A percentile compares a stretch with the other conserved stretches of the same genome.
Evolutionary conservation across 2,329 filamentous ascomycete species (phyloP).

Genomic region (Calonectria ilicicola): DNA sequence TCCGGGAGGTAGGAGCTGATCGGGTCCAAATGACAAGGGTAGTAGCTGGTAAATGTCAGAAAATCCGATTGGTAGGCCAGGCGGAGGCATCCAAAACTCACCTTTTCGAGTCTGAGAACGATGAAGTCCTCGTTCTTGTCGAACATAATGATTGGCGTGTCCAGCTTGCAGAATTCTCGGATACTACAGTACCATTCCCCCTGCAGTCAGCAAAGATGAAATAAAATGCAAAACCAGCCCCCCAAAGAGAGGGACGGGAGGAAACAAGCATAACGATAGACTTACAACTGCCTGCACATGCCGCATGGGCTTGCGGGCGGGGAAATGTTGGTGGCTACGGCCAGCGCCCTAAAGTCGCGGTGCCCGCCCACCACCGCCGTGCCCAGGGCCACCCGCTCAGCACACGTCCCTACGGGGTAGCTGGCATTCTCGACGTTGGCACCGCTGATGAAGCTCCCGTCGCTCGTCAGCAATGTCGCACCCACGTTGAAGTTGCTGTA

Average conservation of each 20-base stretch:
- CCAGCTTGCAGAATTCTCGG: conserved; percentile 78
- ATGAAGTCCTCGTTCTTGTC: conserved; percentile 81
- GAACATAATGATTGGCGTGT: conserved; percentile 90
- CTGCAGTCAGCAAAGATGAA: conserved; percentile 28
- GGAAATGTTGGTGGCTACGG: conserved; percentile 83
- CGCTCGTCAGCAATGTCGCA: conserved; percentile 74
- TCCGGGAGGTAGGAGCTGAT: conserved; percentile 61
- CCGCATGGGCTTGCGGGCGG: conserved; percentile 85
- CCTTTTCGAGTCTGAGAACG: conserved; percentile 77
- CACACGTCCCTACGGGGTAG: conserved; percentile 95
- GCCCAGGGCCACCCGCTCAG: conserved; percentile 89
- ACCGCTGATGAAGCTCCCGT: conserved; percentile 63
- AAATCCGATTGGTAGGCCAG: too few species aligned
- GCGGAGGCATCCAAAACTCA: conserved; percentile 47
- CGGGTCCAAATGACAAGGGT: conserved; percentile 76
- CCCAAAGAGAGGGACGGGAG: not conserved
- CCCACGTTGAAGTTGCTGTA: conserved; percentile 96
- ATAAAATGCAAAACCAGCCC: too few species aligned
- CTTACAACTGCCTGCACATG: conserved; percentile 94
- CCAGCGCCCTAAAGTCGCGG: conserved; percentile 78
- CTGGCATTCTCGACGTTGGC: conserved; percentile 94
- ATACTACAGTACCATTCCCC: conserved; percentile 62
- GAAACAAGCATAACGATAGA: conserved; percentile 31
- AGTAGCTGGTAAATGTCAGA: conserved; percentile 62
- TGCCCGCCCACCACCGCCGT: conserved; percentile 77